Base-by-base conservation (phyloP, 352 stramenopile species). In the Blastocystis sp. region DNA sequence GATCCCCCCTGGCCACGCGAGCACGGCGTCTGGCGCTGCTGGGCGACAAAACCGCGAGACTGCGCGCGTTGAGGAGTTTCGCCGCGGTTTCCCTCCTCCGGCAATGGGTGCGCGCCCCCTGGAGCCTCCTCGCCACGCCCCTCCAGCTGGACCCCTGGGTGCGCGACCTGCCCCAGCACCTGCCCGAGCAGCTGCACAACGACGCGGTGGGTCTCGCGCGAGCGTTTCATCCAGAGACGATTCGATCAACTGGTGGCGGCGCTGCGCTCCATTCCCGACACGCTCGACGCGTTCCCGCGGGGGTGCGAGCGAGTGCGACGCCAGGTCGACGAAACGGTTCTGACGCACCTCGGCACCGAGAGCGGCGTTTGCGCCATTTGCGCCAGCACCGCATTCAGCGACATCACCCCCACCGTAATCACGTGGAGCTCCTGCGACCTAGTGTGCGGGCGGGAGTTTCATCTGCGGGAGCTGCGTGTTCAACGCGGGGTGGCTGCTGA, bases 391-490 rank as follows among this genome's bases (percentile, higher is more conserved):
- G 1, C 1, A 9, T 48, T 32, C 14, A 63, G 44, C 14, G 46
- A 34, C 24, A 27, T 63, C 6, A 65, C 40, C 4, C 18, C 61
- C 36, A 64, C 69, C 3, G 69, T 81, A 24, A n/a, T 2, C n/a
- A 0, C 27, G 8, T 0, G 8, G 24, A 11, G 4, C 1, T 14
- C 6, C 4, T 64, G 24, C 61, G 4, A 0, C 9, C 1, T 64
- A 81, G 69, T 63, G 46, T 29, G 18, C 21, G 21, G 32, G 8
- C 29, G 14, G 14, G 6, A 36, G 27, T 2, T 81, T 81, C 40
- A 42, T 81, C 18, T 81, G 69, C 53, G 63, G 44, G 24, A 63
- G 69, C 27, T 81, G 69, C 29, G 29, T 51, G 0, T 81, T 44
- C 42, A 16, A 27, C 6, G n/a, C 36, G n/a, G 69, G 69, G n/a